Evolutionary conservation across 352 stramenopile species (phyloP).

Genomic region (Phytopythium mirpurense): DNA sequence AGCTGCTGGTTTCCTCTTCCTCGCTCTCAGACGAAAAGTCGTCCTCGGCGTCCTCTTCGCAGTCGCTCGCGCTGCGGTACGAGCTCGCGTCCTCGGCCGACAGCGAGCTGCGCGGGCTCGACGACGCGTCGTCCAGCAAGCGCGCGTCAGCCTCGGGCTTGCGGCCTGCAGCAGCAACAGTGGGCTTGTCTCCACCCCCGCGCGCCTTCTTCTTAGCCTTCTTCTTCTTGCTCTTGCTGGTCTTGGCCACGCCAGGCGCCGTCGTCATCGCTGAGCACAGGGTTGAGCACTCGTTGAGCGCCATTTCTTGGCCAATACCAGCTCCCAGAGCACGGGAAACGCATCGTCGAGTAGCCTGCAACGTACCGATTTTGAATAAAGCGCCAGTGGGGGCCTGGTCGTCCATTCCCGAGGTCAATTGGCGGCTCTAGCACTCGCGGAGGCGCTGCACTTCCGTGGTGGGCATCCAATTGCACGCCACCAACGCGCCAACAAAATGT

Average conservation of each 20-base stretch:
- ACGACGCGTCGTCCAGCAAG: slow-evolving; percentile 17
- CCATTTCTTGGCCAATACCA: background rate
- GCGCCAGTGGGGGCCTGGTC: background rate
- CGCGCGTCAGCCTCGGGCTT: background rate
- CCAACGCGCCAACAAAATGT: background rate
- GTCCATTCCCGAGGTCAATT: background rate
- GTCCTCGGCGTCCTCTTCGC: slow-evolving; percentile 85
- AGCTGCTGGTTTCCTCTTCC: slow-evolving; percentile 93
- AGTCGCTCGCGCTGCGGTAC: slow-evolving; percentile 8
- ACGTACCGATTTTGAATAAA: background rate
- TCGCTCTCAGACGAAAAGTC: slow-evolving; percentile 80
- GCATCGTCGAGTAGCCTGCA: background rate
- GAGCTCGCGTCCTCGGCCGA: slow-evolving; percentile 13
- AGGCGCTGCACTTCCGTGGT: background rate
- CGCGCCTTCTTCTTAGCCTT: slow-evolving; percentile 5
- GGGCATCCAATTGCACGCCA: background rate
- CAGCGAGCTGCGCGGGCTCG: slow-evolving; percentile 18
- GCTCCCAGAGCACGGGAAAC: background rate
- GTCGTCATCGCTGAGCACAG: background rate
- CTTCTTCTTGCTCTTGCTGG: slow-evolving; percentile 19
- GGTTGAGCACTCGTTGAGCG: background rate
- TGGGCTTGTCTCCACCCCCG: background rate
- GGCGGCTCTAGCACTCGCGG: background rate
- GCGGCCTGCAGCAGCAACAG: background rate
- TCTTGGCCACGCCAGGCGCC: background rate